Percentiles rank a stretch among this genome's conserved stretches.
These are phyloP conservation scores for Stachybotrys chlorohalonatus DNA, from an alignment of 2,329 filamentous ascomycete species.

Conservation along the genomic window DNA sequence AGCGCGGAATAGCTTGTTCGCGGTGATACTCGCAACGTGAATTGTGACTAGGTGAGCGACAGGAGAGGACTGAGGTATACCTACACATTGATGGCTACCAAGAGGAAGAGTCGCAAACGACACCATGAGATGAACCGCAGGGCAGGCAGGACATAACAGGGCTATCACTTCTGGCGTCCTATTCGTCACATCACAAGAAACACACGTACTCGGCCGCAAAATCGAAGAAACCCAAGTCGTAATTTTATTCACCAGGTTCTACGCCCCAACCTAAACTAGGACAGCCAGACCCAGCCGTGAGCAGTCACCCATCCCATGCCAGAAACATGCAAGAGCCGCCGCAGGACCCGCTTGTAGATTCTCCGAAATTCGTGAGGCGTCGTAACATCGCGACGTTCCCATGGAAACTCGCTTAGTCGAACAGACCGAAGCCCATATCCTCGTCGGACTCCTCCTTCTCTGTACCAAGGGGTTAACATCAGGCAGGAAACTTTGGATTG, in stretches of 20 bases:
- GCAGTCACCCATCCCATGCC: conserved; percentile 20
- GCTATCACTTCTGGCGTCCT: too few species aligned
- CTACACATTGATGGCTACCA: too few species aligned
- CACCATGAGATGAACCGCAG: too few species aligned
- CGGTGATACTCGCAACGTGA: too few species aligned
- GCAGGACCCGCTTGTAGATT: conserved; percentile 21
- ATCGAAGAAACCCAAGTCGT: conserved; percentile 17
- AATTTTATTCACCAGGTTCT: conserved; percentile 20
- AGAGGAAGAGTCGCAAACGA: too few species aligned
- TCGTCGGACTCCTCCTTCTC: conserved; percentile 54
- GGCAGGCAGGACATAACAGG: too few species aligned
- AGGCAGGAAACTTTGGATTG: background rate
- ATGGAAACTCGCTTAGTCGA: conserved; percentile 49
- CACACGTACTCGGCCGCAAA: background rate
- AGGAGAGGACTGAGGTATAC: too few species aligned
- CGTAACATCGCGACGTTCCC: conserved; percentile 17
- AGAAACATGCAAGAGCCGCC: conserved; percentile 19
- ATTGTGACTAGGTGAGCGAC: too few species aligned
- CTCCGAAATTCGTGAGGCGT: conserved; percentile 23
- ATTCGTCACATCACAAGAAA: background rate
- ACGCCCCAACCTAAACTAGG: conserved; percentile 14
- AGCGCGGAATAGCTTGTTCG: too few species aligned
- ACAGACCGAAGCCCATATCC: conserved; percentile 70
- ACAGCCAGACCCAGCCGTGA: conserved; percentile 18
- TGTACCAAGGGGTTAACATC: conserved; percentile 4